Conservation (phyloP, 352 stramenopile genomes). For the Globisporangium viniferum region DNA sequence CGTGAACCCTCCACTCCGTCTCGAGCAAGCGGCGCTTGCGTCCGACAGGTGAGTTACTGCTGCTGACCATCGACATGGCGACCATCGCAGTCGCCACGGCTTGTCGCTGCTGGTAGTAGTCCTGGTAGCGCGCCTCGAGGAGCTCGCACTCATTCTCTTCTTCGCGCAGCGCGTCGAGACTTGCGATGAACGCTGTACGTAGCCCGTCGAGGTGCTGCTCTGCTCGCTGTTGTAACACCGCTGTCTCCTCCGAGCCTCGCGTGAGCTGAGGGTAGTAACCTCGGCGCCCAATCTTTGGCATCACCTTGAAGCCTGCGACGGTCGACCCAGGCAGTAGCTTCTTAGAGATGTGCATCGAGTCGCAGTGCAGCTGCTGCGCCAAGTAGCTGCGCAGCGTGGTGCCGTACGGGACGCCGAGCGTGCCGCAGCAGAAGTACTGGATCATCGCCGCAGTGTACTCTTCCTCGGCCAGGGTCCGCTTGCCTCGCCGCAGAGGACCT, state of each 20-base stretch:
- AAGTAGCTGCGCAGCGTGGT: conserved; percentile 75
- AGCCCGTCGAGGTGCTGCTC: conserved; percentile 33
- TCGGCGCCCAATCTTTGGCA: conserved; percentile 66
- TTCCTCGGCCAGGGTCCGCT: conserved; percentile 67
- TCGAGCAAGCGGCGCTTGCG: neutral
- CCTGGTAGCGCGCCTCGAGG: conserved; percentile 7
- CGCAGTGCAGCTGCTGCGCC: conserved; percentile 62
- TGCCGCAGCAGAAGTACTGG: conserved; percentile 60
- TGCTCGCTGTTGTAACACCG: conserved; percentile 18
- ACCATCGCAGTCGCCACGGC: neutral
- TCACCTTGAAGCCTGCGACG: conserved; percentile 66
- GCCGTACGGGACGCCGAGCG: conserved; percentile 65
- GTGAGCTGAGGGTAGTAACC: conserved; percentile 57
- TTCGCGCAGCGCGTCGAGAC: conserved; percentile 47
- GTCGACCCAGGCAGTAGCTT: conserved; percentile 58
- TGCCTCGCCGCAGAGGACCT: conserved; percentile 48
- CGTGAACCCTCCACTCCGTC: neutral
- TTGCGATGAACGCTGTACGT: conserved; percentile 47
- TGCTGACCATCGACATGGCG: neutral
- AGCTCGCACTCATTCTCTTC: conserved; percentile 24
- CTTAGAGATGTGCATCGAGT: conserved; percentile 82
- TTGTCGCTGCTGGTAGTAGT: neutral
- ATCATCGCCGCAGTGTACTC: conserved; percentile 60
- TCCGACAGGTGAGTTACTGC: neutral
- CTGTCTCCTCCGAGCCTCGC: conserved; percentile 32